Base-by-base conservation (phyloP, 371 early-diverging fungal genomes). In the Mortierella sp. region DNA sequence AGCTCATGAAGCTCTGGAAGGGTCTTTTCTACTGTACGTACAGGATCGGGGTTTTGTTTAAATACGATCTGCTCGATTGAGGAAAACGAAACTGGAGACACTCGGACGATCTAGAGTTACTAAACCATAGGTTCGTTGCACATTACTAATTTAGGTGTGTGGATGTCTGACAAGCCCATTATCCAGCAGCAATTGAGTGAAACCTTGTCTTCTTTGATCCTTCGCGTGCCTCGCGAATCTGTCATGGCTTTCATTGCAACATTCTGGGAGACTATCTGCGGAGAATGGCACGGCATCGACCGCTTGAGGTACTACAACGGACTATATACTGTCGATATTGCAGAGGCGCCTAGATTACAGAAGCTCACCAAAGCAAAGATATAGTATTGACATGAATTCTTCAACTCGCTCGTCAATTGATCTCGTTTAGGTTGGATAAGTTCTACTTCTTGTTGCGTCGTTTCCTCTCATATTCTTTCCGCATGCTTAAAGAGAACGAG, bases 131-230 rank as follows among this genome's bases (percentile, higher is more conserved):
- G 8, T 10, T 11, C 42, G 16, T 74, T 26, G 6, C 52, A 13
- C 45, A 26, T 74, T 34, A 5, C 42, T 42, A 9, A 1, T 42
- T 10, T 87, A 97, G 97, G 96, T 80, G 96, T 95, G 83, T 98
- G 98, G 98, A 95, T 98, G 94, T 97, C 97, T 1, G 98, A 98
- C 84, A 98, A 97, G 89, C 96, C 96, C 21, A 87, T 95, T 72
- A 92, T 98, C 47, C 98, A 98, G 87, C 97, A 97, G 88, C 93
- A 95, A 75, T 90, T 98, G 57, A 95, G 97, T 42, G 93, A 94
- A 74, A 92, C 93, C 55, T 92, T 98, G 19, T 96, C 96, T 0
- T 84, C 89, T 3, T 87, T 97, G 50, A 83, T 94, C 45, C 80
- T 94, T 70, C 89, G 88, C 19, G 90, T 97, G 79, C 92, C 93